Base-by-base conservation (phyloP, 1,284 basidiomycete species). In the Golubevia pallescens region DNA sequence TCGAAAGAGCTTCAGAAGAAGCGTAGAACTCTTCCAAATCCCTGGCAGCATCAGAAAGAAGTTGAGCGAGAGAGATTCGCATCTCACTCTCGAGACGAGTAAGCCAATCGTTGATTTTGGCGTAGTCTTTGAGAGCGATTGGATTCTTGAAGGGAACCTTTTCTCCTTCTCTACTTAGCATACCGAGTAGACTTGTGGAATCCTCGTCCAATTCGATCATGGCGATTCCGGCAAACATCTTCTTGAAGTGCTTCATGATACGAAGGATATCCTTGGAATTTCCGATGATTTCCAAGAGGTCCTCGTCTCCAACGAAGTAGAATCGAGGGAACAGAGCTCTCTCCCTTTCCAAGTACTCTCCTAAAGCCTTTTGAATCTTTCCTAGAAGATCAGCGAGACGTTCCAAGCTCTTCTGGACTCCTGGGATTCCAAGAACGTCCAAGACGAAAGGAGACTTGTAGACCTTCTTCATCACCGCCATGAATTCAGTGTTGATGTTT, bases 251-350 rank as follows among this genome's bases (percentile, higher is more conserved):
- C 82, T 98, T 98, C 92, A 97, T 93, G 86, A 98, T 93, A 32
- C 96, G 92, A 58, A 94, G 87, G 71, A 98, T 96, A 81, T 99
- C 97, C 87, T 98, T 99, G 89, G 94, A 96, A 88, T 99, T 99
- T 73, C 97, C 97, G 70, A 99, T 97, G 80, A 99, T 99, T 86
- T 99, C 97, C 69, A 99, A 90, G 71, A 99, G 87, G 85, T 99
- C 97, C 85, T 99, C 97, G 87, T 99, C 97, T 80, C 97, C 97
- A 64, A 99, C 95, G 86, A 99, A 99, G 88, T 99, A 99, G 89
- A 99, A 99, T 16, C 97, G 93, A 71, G 97, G 97, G 90, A 99
- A 99, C 66, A 74, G 78, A 48, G 95, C 92, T 67, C 95, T 91
- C 86, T 99, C 97, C 68, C 96, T 91, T 84, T 99, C 97, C 24